Evolutionary conservation across 176 grass and related monocot genomes (phyloP).

Genomic region (Puya raimondii): DNA sequence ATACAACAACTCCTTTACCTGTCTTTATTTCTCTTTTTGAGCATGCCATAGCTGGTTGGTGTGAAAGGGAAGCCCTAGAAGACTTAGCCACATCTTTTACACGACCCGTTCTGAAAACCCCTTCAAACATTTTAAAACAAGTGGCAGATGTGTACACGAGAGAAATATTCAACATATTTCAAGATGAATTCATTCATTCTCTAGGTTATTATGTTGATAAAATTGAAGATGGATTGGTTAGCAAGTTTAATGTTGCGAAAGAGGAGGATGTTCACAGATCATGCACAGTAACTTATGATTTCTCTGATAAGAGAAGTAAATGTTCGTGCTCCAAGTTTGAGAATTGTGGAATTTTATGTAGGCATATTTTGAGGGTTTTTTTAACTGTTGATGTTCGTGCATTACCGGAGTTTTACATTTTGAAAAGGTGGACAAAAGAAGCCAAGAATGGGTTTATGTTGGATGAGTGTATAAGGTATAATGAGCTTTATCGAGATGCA

Average conservation of each 20-base stretch:
- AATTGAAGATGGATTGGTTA: constrained; percentile 30
- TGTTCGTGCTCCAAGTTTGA: constrained; percentile 59
- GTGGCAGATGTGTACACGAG: constrained; percentile 44
- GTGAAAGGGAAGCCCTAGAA: constrained; percentile 50
- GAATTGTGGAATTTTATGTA: constrained; percentile 45
- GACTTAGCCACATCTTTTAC: constrained; percentile 60
- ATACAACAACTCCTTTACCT: constrained; percentile 29
- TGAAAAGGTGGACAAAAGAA: constrained; percentile 71
- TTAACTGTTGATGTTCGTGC: constrained; percentile 42
- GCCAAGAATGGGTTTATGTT: constrained; percentile 56
- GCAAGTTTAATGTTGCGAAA: constrained; percentile 35
- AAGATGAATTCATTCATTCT: constrained; percentile 45
- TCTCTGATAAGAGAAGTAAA: constrained; percentile 33
- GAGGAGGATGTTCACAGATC: constrained; percentile 22
- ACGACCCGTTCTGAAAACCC: constrained; percentile 40
- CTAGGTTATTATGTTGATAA: constrained; percentile 47
- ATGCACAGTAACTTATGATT: constrained; percentile 33
- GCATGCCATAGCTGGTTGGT: constrained; percentile 54
- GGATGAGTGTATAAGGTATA: constrained; percentile 43
- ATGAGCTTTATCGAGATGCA: constrained; percentile 53
- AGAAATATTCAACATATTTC: constrained; percentile 45
- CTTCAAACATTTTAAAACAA: constrained; percentile 48
- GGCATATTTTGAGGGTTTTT: constrained; percentile 55
- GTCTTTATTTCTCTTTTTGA: constrained; percentile 64
- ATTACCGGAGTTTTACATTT: constrained; percentile 49